phyloP scores from a whole-genome alignment of 1,284 basidiomycete genomes.

The Afroboletus lepidellus region DNA sequence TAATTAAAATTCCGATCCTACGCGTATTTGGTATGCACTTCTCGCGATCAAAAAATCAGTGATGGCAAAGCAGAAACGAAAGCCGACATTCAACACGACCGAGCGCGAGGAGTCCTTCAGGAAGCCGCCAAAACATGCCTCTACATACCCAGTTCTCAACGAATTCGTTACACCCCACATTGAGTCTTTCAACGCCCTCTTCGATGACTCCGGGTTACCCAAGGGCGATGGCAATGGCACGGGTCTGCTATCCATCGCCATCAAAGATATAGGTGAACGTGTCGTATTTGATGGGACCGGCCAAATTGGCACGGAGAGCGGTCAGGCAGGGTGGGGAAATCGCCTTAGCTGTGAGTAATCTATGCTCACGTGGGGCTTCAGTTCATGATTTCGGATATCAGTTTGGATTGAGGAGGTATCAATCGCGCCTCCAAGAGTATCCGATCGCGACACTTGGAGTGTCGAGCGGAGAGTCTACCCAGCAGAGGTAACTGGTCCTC shows the following conservation, averaged over 20 bases:
- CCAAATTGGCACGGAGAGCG: conserved; percentile 49
- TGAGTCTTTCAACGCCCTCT: conserved; percentile 95
- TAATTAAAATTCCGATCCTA: conserved; percentile 13
- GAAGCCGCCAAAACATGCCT: conserved; percentile 69
- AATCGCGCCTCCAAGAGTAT: conserved; percentile 84
- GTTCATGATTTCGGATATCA: conserved; percentile 33
- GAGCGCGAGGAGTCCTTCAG: conserved; percentile 81
- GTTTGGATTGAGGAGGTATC: conserved; percentile 91
- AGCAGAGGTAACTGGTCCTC: conserved; percentile 62
- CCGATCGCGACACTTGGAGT: conserved; percentile 79
- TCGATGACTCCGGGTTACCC: conserved; percentile 79
- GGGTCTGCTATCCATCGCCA: conserved; percentile 78
- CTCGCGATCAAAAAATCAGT: conserved; percentile 22
- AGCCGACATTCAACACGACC: conserved; percentile 81
- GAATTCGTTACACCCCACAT: conserved; percentile 94
- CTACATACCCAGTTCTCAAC: conserved; percentile 82
- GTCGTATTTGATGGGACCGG: conserved; percentile 90
- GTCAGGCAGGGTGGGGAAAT: conserved; percentile 70
- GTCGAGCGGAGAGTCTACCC: conserved; percentile 85
- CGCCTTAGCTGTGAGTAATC: conserved; percentile 71
- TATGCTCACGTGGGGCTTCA: conserved; percentile 11
- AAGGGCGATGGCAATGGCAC: conserved; percentile 72
- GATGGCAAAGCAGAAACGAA: conserved; percentile 37
- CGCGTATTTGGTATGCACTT: conserved; percentile 23
- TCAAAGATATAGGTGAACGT: conserved; percentile 86